Evolutionary conservation across 257 asterid species (phyloP), one percentile per base, ranked within the genome.

Genomic region (Ballota nigra): DNA sequence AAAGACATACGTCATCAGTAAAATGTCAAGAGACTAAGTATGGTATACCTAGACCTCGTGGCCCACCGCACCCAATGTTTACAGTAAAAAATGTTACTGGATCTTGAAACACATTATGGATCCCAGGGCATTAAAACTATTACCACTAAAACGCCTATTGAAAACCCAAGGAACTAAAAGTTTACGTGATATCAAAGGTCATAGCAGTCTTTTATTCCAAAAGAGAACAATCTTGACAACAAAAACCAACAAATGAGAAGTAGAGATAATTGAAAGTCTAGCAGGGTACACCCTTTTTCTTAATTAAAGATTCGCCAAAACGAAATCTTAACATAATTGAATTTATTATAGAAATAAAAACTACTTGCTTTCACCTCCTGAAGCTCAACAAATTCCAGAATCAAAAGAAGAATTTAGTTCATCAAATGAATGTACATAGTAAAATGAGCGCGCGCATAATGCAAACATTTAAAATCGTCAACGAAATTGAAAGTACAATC

Each of bases 1-100:
- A 85, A 65, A 57, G 16, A 60, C 8, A 57, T 11, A 41, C 20
- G 4, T 64, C 69, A 69, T 70, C 74, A 68, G 70, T 58, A 76
- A 63, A 41, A 68, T n/a, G 64, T 23, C 78, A 61, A 63, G 18
- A 36, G 29, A 64, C 31, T 41, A 52, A 63, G 73, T 52, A 16
- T 62, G 29, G 33, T 68, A 43, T 52, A 22, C 20, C 58, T 52
- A 31, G 68, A 56, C 73, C 80, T 63, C 70, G 66, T 20, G 52
- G 66, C 62, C 38, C 13, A 53, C 64, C 43, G 68, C 71, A 69
- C 53, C 68, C 67, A 69, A 59, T 53, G 53, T 63, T 63, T 0
- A 28, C 24, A 20, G 28, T 2, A 38, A 49, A 19, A 51, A 38
- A 18, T 31, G 61, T 10, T 15, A 19, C 53, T 19, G 38, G 19